phyloP scores from a whole-genome alignment of 169 alveolate species.

The Plasmodium cynomolgi region DNA sequence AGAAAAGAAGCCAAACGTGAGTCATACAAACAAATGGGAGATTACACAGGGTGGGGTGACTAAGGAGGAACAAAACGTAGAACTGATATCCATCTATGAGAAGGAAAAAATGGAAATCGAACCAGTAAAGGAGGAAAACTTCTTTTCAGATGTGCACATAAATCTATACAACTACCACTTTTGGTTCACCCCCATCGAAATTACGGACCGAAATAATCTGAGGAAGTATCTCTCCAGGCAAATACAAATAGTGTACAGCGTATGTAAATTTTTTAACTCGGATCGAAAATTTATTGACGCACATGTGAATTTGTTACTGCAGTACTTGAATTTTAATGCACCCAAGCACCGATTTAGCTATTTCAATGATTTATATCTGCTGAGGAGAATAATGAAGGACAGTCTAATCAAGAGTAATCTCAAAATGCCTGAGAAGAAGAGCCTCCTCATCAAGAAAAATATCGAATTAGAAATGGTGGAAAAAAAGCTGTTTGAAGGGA shows the following conservation, averaged over 20 bases:
- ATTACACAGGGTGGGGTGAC: neutral
- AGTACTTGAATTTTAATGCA: slow-evolving; percentile 65
- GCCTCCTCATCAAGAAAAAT: slow-evolving; percentile 21
- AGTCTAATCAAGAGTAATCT: neutral
- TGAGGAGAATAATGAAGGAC: slow-evolving; percentile 68
- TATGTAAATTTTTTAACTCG: slow-evolving; percentile 72
- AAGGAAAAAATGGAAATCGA: slow-evolving; percentile 4
- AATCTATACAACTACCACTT: slow-evolving; percentile 66
- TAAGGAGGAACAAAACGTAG: neutral
- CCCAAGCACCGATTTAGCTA: slow-evolving; percentile 64
- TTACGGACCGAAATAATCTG: slow-evolving; percentile 59
- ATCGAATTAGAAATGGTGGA: slow-evolving; percentile 63
- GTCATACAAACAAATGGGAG: neutral
- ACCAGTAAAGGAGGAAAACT: neutral
- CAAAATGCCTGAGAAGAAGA: slow-evolving; percentile 17
- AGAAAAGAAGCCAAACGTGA: neutral
- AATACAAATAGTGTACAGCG: slow-evolving; percentile 71
- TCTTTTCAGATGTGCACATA: slow-evolving; percentile 26
- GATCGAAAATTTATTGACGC: slow-evolving; percentile 74
- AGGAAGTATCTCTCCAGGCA: slow-evolving; percentile 75
- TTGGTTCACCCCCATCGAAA: slow-evolving; percentile 77
- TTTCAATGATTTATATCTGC: slow-evolving; percentile 64
- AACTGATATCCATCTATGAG: slow-evolving; percentile 7
- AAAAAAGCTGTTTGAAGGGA: slow-evolving; percentile 67
- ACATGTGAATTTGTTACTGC: slow-evolving; percentile 68